These are phyloP conservation scores for Tylopilus sp. DNA, from an alignment of 1,284 basidiomycete species.

Conservation along the genomic window DNA sequence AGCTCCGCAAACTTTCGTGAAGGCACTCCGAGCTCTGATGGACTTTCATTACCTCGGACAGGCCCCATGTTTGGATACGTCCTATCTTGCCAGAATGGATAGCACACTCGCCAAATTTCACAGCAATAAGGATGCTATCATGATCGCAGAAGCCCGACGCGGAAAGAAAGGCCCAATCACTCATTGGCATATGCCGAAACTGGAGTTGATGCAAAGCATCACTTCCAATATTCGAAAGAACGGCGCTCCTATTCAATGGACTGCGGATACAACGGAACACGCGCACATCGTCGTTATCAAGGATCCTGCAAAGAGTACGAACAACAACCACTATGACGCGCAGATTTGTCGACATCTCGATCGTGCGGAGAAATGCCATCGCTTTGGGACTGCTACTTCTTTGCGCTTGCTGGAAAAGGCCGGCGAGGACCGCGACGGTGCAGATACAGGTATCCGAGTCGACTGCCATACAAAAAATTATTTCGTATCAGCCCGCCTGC, in stretches of 20 bases:
- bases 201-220: background rate
- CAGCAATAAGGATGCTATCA: background rate
- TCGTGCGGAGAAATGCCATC: too few species aligned
- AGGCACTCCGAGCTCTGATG: too few species aligned
- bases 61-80: background rate
- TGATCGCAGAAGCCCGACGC: background rate
- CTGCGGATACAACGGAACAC: conserved; percentile 5
- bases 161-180: conserved; percentile 2
- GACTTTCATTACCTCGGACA: too few species aligned
- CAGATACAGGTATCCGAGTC: too few species aligned
- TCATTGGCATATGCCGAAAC: conserved; percentile 19
- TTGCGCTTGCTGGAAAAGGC: too few species aligned
- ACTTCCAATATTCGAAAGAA: background rate
- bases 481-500: too few species aligned
- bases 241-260: conserved; percentile 13
- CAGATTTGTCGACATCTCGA: too few species aligned
- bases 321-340: too few species aligned
- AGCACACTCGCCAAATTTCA: conserved; percentile 13
- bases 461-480: too few species aligned
- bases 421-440: too few species aligned
- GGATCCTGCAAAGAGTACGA: too few species aligned
- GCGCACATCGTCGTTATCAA: conserved; percentile 1
- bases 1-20: background rate
- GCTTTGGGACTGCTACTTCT: too few species aligned
- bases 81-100: conserved; percentile 5